Evolutionary conservation across 495 filamentous ascomycete species (phyloP).

Genomic region (Xylaria palmicola): DNA sequence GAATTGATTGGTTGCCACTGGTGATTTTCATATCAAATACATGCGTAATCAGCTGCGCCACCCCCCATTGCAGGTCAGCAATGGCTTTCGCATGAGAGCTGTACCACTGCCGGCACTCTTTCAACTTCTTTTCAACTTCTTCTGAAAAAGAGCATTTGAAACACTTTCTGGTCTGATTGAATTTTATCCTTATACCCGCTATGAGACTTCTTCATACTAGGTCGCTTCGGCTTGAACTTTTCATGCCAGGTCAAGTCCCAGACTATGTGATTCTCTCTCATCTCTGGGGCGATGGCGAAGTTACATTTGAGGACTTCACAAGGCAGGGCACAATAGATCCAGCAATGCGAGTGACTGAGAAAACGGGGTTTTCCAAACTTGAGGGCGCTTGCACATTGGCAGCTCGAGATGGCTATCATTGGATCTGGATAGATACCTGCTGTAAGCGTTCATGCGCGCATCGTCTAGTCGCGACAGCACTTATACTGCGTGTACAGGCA

Average conservation of each 20-base stretch:
- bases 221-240: neutral
- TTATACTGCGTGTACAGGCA: neutral
- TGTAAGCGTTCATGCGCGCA: neutral
- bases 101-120: neutral
- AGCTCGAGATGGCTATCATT: neutral
- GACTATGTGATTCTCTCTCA: slow-evolving; percentile 19
- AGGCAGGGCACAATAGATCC: neutral
- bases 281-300: slow-evolving; percentile 16
- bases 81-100: no score
- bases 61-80: no score
- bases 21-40: no score
- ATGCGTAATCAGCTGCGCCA: no score
- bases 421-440: neutral
- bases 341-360: neutral
- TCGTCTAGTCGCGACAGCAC: neutral
- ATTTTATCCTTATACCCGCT: neutral
- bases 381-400: neutral
- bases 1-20: no score
- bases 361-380: neutral
- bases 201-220: neutral
- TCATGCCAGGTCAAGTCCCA: slow-evolving; percentile 16
- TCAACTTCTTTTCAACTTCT: neutral
- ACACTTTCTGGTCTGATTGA: neutral
- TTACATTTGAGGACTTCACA: slow-evolving; percentile 8
- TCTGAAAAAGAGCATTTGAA: neutral